Conservation (phyloP, 2,329 filamentous ascomycete species). For the Talaromyces sp. region DNA sequence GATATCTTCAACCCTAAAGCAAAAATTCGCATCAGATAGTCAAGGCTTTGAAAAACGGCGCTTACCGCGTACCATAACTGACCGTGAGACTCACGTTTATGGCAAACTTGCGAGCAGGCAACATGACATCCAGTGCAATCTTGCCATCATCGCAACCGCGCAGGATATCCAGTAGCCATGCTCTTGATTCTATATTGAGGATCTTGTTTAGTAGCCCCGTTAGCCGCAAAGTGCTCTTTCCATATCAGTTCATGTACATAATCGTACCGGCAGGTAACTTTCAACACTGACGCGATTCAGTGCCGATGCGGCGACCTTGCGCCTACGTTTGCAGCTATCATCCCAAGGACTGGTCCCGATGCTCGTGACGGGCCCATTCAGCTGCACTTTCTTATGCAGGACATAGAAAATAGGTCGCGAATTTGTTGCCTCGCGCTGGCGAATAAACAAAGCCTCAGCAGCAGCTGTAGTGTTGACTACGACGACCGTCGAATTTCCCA, state of each 20-base stretch:
- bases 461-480: conserved; percentile 39
- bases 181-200: conserved; percentile 2
- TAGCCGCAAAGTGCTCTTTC: not conserved
- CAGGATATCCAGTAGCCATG: not conserved
- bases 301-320: conserved; percentile 7
- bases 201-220: not conserved
- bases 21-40: not conserved
- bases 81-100: not conserved
- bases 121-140: not conserved
- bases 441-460: conserved; percentile 37
- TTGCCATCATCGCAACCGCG: not conserved
- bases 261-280: conserved; percentile 4
- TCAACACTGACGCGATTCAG: conserved; percentile 8
- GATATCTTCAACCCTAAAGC: not conserved
- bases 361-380: not conserved
- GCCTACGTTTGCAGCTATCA: conserved; percentile 7
- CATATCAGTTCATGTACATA: not conserved
- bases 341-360: conserved; percentile 9
- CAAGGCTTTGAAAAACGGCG: not conserved
- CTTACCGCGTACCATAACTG: not conserved
- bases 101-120: not conserved
- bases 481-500: conserved; percentile 40
- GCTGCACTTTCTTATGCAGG: conserved; percentile 33
- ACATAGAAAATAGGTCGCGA: conserved; percentile 41
- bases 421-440: conserved; percentile 36